Conservation (phyloP, 2,329 filamentous ascomycete species). For the Mycogone perniciosa region DNA sequence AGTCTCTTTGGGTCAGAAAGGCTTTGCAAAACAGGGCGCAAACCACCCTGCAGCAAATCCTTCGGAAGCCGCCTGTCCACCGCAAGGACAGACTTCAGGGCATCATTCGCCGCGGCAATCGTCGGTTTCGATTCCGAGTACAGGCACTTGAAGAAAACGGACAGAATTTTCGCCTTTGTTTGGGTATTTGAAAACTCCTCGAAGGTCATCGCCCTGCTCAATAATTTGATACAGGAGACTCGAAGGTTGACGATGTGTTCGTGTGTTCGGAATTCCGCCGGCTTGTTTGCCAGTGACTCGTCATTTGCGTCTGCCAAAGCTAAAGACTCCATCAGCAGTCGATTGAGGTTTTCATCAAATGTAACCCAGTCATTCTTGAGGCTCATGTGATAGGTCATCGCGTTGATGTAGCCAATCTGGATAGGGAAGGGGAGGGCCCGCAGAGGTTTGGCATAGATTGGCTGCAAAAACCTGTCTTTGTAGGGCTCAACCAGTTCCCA, state of each 20-base stretch:
- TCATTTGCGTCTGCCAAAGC: slow-evolving; percentile 93
- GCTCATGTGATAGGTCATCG: slow-evolving; percentile 89
- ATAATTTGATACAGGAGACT: slow-evolving; percentile 85
- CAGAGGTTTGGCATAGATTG: slow-evolving; percentile 92
- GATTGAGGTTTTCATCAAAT: slow-evolving; percentile 86
- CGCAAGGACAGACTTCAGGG: slow-evolving; percentile 77
- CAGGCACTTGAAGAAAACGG: slow-evolving; percentile 95
- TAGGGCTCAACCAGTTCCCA: slow-evolving; percentile 86
- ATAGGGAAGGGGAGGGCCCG: slow-evolving; percentile 87
- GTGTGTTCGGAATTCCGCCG: slow-evolving; percentile 88
- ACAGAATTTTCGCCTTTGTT: slow-evolving; percentile 68
- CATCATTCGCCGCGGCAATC: slow-evolving; percentile 87
- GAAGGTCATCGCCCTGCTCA: slow-evolving; percentile 90
- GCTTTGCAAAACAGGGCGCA: slow-evolving; percentile 93
- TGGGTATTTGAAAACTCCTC: slow-evolving; percentile 75
- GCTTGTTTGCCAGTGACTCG: slow-evolving; percentile 86
- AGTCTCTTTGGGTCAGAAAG: slow-evolving; percentile 89
- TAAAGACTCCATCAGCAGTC: slow-evolving; percentile 86
- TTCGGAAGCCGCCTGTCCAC: slow-evolving; percentile 91
- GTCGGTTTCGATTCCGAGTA: slow-evolving; percentile 91
- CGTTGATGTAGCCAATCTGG: slow-evolving; percentile 97
- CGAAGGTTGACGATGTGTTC: slow-evolving; percentile 87
- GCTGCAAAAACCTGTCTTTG: slow-evolving; percentile 80
- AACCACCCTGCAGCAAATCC: slow-evolving; percentile 86
- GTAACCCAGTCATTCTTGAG: slow-evolving; percentile 83